phyloP scores from a whole-genome alignment of 306 rosid species.

The Astragalus membranaceus region DNA sequence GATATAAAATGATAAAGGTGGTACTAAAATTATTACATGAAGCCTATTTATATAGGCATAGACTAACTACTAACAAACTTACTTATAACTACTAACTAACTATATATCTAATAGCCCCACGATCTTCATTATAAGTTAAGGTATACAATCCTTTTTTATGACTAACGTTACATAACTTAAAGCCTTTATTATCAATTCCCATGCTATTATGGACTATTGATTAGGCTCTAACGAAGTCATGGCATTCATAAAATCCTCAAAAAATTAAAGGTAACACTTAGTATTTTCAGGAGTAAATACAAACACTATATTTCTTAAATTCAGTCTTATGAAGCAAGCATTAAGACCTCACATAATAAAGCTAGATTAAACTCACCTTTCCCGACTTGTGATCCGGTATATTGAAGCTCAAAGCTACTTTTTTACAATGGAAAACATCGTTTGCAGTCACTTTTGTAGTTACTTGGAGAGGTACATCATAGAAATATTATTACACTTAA shows the following conservation, averaged over 20 bases:
- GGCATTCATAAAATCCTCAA: neutral
- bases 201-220: neutral
- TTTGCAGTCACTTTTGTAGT: constrained; percentile 64
- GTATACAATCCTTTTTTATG: neutral
- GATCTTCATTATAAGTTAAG: neutral
- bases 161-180: neutral
- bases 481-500: neutral
- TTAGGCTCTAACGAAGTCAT: neutral
- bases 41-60: no score
- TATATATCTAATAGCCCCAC: no score
- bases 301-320: neutral
- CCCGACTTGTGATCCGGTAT: constrained; percentile 96
- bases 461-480: constrained; percentile 44
- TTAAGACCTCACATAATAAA: neutral
- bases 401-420: constrained; percentile 70
- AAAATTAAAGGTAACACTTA: neutral
- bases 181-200: neutral
- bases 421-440: constrained; percentile 59
- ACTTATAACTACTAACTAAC: no score
- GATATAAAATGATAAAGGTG: no score
- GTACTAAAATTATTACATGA: no score
- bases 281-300: neutral
- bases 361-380: constrained; percentile 51
- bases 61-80: no score
- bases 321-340: neutral